Base-by-base conservation (phyloP, 768 basidiomycete genomes). In the Kwoniella newhampshirensis region DNA sequence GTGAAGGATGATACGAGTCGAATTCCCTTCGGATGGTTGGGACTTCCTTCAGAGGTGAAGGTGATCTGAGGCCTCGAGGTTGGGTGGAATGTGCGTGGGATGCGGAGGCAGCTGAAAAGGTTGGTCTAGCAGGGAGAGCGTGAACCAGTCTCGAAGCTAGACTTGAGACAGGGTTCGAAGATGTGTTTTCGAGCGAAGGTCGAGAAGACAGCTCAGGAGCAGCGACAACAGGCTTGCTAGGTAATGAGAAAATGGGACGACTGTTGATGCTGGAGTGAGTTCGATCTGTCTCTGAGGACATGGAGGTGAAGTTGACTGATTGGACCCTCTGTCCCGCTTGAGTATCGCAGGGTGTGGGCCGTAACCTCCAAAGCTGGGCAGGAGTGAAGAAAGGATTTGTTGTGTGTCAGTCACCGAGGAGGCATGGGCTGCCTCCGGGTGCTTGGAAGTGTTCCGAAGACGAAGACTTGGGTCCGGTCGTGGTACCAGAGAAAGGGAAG, bases 121-220 rank as follows among this genome's bases (percentile, higher is more conserved):
- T 43, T 12, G 51, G 58, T 30, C 46, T 35, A n/a, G 58, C n/a
- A 18, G 58, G 58, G 6, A 55, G 44, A 17, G 51, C 21, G 26
- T 39, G 39, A 35, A 11, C 17, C 6, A 23, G 21, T 17, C 17
- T 17, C 11, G 50, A 39, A 37, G 50, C 13, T 39, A 23, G 11
- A 37, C 32, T 32, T 26, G 28, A 12, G 18, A 13, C n/a, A n/a
- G n/a, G n/a, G n/a, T n/a, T n/a, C 26, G 46, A 48, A 18, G 41
- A n/a, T 9, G 21, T 17, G 25, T 3, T n/a, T 21, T 5, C n/a
- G 25, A 39, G 8, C 4, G 55, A 11, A 23, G 55, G 13, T 46
- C 28, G 18, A 18, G 47, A 49, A 30, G 47, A n/a, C 13, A 30
- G 35, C 21, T 2, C 8, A 5, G 47, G 21, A n/a, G 47, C 11